A percentile compares a stretch with the other conserved stretches of the same genome.
Evolutionary conservation across 805 yeast species (phyloP).

Genomic region (Myxozyma geophila): DNA sequence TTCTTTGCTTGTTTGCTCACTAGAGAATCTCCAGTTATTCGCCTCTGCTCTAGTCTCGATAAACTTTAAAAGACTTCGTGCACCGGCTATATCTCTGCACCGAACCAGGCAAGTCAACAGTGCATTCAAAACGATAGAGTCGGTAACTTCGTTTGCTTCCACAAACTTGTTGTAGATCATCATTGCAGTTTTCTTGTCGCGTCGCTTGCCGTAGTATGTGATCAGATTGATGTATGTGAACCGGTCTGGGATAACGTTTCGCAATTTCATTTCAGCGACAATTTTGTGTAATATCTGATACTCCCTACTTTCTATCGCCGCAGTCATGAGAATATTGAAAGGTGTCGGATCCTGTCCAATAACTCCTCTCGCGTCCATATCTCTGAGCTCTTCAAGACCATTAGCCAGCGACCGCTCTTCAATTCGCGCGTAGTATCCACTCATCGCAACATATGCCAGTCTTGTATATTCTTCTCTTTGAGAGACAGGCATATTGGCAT

Average conservation of each 20-base stretch:
- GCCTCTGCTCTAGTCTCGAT: constrained; percentile 25
- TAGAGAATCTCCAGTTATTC: constrained; percentile 9
- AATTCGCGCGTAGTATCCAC: constrained; percentile 2
- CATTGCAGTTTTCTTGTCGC: constrained; percentile 27
- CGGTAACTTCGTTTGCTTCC: constrained; percentile 38
- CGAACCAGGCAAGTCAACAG: constrained; percentile 38
- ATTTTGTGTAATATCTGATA: constrained; percentile 33
- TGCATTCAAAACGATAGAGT: constrained; percentile 39
- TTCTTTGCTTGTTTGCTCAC: not conserved
- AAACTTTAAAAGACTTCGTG: constrained; percentile 37
- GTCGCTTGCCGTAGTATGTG: constrained; percentile 22
- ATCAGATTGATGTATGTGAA: constrained; percentile 40
- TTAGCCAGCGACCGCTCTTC: constrained; percentile 27
- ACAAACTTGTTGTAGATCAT: constrained; percentile 34
- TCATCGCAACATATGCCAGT: constrained; percentile 32
- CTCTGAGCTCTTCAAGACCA: constrained; percentile 20
- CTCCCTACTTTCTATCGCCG: constrained; percentile 38
- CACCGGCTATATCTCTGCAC: constrained; percentile 37
- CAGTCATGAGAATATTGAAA: constrained; percentile 42
- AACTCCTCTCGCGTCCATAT: constrained; percentile 26
- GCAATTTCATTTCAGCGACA: constrained; percentile 33
- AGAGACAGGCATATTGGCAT: constrained; percentile 43
- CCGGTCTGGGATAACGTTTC: constrained; percentile 42
- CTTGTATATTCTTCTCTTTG: constrained; percentile 42
- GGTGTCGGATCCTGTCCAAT: constrained; percentile 36